Base-by-base conservation (phyloP, 805 yeast species). In the Kuraishia floccosa region DNA sequence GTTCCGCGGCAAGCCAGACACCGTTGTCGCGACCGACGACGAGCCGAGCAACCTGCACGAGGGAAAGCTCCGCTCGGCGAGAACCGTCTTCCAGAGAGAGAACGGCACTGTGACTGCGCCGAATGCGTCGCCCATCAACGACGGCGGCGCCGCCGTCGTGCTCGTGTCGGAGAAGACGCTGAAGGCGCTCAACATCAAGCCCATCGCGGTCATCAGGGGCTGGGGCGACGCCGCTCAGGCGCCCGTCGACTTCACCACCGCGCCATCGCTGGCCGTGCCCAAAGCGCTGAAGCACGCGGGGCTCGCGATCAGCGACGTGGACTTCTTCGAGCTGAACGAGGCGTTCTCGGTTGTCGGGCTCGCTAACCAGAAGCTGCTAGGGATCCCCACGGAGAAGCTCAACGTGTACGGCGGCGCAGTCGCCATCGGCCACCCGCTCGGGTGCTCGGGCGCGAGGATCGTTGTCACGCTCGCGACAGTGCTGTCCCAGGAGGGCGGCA, bases 151-250 rank as follows among this genome's bases (percentile, higher is more conserved):
- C 34, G 97, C 97, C 30, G 73, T 91, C 24, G 65, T 91, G 27
- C 68, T 91, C 43, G 91, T 85, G 31, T 81, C 94, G 36, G 96
- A 74, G 52, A 63, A 63, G 39, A 86, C 87, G 65, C 68, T 87
- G 47, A 73, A 75, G 54, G 95, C 87, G 68, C 72, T 86, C 46
- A 79, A 80, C 28, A 64, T 91, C 51, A 85, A 66, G 54, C 98
- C 99, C 40, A 54, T 91, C 39, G 97, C 96, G 37, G 75, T 76
- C 56, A 78, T 91, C 47, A 54, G 71, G 32, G 94, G 96, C 38
- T 89, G 95, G 94, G 98, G 94, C 60, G 99, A 91, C 56, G 97
- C 97, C 49, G 98, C 94, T 35, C 87, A 85, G 56, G 75, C 76
- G 27, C 98, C 99, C 42, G 71, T 80, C 46, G 93, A 87, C 62